Percentiles rank a stretch among this genome's conserved stretches.
phyloP scores from a whole-genome alignment of 2,329 filamentous ascomycete species.

The Dissoconium aciculare region DNA sequence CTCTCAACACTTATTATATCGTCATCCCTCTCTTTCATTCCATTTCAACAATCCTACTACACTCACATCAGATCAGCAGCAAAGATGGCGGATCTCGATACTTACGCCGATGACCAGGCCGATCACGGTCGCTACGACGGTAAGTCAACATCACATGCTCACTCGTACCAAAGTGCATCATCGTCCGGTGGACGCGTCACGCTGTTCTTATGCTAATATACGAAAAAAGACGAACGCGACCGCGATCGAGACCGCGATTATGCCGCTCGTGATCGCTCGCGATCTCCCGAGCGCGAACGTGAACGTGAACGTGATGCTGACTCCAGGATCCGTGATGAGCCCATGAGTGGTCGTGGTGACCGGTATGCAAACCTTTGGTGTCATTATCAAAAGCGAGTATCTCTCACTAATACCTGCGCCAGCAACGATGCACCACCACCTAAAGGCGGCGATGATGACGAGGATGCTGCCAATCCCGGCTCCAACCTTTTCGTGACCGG shows the following conservation, averaged over 20 bases:
- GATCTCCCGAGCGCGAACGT: slow-evolving; percentile 44
- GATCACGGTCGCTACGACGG: slow-evolving; percentile 45
- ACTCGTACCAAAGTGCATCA: too few species aligned
- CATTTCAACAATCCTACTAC: too few species aligned
- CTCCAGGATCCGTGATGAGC: slow-evolving; percentile 42
- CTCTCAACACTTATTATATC: too few species aligned
- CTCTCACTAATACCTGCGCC: slow-evolving; percentile 7
- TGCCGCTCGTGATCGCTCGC: slow-evolving; percentile 46
- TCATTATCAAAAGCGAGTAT: slow-evolving; percentile 8
- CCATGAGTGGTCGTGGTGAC: slow-evolving; percentile 44
- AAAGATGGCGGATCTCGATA: slow-evolving; percentile 43
- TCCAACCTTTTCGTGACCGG: slow-evolving; percentile 98
- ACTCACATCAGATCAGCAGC: too few species aligned
- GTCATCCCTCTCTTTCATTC: too few species aligned
- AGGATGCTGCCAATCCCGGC: slow-evolving; percentile 76
- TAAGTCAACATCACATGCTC: slow-evolving; percentile 23
- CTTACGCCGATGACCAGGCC: slow-evolving; percentile 46
- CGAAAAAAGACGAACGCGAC: too few species aligned
- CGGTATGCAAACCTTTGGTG: slow-evolving; percentile 27
- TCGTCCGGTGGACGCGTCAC: too few species aligned
- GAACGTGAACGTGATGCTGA: slow-evolving; percentile 30
- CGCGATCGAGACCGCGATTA: slow-evolving; percentile 40
- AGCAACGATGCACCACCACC: slow-evolving; percentile 34
- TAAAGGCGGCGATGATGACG: slow-evolving; percentile 34
- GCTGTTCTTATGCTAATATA: too few species aligned